phyloP scores from a whole-genome alignment of 2,329 filamentous ascomycete species.

The Dothistroma pini region DNA sequence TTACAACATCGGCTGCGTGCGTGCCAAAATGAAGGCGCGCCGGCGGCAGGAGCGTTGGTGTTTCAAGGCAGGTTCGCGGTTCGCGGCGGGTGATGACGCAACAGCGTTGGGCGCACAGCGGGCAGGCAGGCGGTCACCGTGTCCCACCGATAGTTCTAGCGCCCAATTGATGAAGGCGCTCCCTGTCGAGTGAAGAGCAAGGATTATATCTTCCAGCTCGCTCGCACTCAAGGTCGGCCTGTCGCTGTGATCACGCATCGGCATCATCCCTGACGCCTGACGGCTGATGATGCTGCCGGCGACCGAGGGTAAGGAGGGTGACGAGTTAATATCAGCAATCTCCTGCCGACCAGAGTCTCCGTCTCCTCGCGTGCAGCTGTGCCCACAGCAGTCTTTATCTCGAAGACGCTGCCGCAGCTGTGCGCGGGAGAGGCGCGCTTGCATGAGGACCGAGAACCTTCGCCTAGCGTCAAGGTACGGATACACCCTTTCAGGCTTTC shows the following conservation, averaged over 20 bases:
- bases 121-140: background rate
- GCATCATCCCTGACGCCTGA: background rate
- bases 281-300: too few relatives aligned
- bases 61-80: conserved; percentile 6
- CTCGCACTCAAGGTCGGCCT: too few relatives aligned
- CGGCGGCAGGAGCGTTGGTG: background rate
- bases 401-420: background rate
- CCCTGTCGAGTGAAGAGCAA: background rate
- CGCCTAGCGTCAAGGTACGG: background rate
- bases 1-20: background rate
- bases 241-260: too few relatives aligned
- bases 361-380: background rate
- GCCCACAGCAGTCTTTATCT: background rate
- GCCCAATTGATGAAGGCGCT: background rate
- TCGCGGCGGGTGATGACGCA: background rate
- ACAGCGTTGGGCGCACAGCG: conserved; percentile 1
- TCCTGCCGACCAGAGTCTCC: background rate
- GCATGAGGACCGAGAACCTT: background rate
- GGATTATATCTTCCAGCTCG: background rate
- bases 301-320: background rate
- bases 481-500: background rate
- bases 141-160: background rate
- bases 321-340: background rate
- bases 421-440: background rate
- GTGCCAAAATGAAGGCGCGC: background rate